Base-by-base conservation (phyloP, 129 eudicot genomes). In the Rutidosis leptorrhynchoides region DNA sequence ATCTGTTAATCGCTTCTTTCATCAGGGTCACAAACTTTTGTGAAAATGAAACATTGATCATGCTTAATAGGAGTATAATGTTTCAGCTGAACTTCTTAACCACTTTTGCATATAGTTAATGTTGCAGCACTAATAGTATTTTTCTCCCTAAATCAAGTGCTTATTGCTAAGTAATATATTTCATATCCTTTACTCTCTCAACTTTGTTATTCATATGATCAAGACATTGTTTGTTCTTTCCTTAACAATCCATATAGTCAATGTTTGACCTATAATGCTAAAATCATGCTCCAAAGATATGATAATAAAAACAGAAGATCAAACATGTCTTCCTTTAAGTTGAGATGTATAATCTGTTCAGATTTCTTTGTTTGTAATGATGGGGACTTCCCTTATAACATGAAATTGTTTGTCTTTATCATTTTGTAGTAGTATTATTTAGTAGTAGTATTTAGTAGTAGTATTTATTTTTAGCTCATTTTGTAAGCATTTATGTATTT, bases 321-420 rank as follows among this genome's bases (percentile, higher is more conserved):
- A 68, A 68, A 29, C 51, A 70, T 70, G 68, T 70, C 75, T 45
- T 35, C 75, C 32, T 29, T 45, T 11, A 59, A 45, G 17, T 70
- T 59, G 68, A 22, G 48, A 59, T 0, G 20, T 57, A 22, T 32
- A 32, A 58, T 58, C 61, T 45, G 43, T 45, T 43, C 14, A 15
- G 65, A 58, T 30, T 69, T 29, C 57, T 40, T 25, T 12, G 40
- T 40, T 25, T 12, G 40, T 54, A 40, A 57, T 26, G 65, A 69
- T 57, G 33, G 74, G 37, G 57, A 58, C 46, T 69, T 69, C 15
- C 65, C 74, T 24, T 69, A 45, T 57, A 58, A 43, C 45, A 58
- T 58, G 74, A 58, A 58, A 58, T 58, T 42, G 60, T 68, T 53
- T 24, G 55, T 40, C 65, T 22, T 20, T 60, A 8, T 30, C 2